Evolutionary conservation across 2,329 filamentous ascomycete species (phyloP).

Genomic region (Fusarium neocosmosporiellum): DNA sequence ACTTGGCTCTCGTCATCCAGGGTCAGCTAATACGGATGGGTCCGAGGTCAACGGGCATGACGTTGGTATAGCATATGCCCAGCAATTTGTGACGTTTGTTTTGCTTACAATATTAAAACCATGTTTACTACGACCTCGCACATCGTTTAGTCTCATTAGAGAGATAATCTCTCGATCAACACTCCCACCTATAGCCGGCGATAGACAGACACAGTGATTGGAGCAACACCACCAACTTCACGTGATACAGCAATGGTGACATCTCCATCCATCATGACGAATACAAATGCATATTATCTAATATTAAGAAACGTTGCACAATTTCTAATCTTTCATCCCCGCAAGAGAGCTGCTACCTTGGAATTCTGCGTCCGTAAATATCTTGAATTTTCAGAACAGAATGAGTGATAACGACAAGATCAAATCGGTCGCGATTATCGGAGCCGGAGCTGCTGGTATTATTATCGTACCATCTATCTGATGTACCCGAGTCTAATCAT

Average conservation of each 20-base stretch:
- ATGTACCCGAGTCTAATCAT: neutral
- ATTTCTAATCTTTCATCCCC: neutral
- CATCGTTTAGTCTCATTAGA: neutral
- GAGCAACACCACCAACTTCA: neutral
- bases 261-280: conserved; percentile 19
- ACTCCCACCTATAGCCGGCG: neutral
- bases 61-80: neutral
- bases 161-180: neutral
- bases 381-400: accelerated
- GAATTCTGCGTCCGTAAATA: neutral
- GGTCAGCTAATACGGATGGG: neutral
- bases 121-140: neutral
- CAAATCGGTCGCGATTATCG: conserved; percentile 36
- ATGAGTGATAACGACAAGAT: conserved; percentile 14
- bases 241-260: conserved; percentile 26
- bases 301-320: neutral
- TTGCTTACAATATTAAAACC: neutral
- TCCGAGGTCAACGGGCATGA: neutral
- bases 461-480: neutral
- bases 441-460: conserved; percentile 39
- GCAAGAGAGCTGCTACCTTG: neutral
- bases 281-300: conserved; percentile 2
- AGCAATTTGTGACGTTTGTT: neutral
- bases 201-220: neutral
- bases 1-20: neutral